Conservation (phyloP, 345 rosid species). For the Eucalyptus tenuipes region DNA sequence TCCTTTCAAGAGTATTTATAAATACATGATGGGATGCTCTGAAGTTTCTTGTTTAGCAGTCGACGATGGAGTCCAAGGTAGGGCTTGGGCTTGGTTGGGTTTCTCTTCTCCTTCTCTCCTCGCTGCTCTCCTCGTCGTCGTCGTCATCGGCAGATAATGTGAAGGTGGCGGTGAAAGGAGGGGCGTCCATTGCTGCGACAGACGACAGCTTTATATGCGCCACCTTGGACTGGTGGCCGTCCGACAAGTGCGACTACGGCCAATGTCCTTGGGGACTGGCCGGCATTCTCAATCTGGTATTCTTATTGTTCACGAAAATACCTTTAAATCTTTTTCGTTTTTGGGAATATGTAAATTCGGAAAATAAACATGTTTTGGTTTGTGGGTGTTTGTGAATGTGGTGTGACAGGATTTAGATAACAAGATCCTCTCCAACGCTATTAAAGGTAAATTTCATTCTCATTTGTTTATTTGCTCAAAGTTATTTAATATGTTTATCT, state of each 20-base stretch:
- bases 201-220: constrained; percentile 48
- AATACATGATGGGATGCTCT: background rate
- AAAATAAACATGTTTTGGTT: background rate
- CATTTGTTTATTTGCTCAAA: background rate
- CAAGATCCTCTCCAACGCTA: constrained; percentile 31
- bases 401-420: constrained; percentile 28
- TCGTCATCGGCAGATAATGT: constrained; percentile 7
- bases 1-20: background rate
- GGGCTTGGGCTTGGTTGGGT: background rate
- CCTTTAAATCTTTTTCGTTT: background rate
- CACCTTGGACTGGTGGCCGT: constrained; percentile 69
- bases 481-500: background rate
- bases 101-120: background rate
- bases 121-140: background rate
- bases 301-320: background rate
- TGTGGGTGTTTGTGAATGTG: background rate
- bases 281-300: constrained; percentile 45
- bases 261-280: constrained; percentile 58
- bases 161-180: constrained; percentile 15
- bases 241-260: constrained; percentile 36
- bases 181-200: constrained; percentile 19
- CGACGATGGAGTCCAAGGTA: background rate
- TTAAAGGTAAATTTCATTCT: constrained; percentile 22
- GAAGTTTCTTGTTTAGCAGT: background rate
- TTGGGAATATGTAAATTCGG: background rate